These are phyloP conservation scores for Tolypocladium paradoxum DNA, from an alignment of 2,329 filamentous ascomycete genomes.

Conservation along the genomic window DNA sequence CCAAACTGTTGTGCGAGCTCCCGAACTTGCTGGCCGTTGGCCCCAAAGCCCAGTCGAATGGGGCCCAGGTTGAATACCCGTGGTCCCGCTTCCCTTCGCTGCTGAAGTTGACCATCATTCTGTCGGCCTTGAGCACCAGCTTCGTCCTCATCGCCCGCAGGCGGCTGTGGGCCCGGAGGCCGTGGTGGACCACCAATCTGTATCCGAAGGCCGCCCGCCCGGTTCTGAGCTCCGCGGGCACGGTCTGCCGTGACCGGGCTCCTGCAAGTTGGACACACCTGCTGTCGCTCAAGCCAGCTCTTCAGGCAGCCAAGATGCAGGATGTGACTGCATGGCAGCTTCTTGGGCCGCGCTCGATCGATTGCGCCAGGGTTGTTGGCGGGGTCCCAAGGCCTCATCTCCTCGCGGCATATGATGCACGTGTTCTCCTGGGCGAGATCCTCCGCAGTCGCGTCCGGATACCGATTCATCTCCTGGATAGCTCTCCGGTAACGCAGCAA, in stretches of 20 bases:
- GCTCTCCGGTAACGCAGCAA: conserved; percentile 85
- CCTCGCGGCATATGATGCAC: conserved; percentile 95
- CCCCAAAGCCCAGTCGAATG: conserved; percentile 65
- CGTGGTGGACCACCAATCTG: conserved; percentile 15
- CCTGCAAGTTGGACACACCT: conserved; percentile 92
- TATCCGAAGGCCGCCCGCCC: conserved; percentile 18
- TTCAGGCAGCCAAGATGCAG: conserved; percentile 89
- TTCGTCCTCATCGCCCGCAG: conserved; percentile 4
- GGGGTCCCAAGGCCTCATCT: conserved; percentile 74
- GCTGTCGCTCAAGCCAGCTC: conserved; percentile 94
- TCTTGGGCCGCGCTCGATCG: conserved; percentile 82
- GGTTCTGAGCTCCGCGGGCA: conserved; percentile 14
- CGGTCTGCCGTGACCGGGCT: conserved; percentile 50
- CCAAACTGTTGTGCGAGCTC: conserved; percentile 57
- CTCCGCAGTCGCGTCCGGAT: conserved; percentile 80
- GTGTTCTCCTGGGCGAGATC: conserved; percentile 81
- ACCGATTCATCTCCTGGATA: conserved; percentile 87
- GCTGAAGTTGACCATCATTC: conserved; percentile 9
- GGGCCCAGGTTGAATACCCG: conserved; percentile 65
- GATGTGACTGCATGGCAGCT: conserved; percentile 91
- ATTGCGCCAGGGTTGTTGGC: conserved; percentile 53
- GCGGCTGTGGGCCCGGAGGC: conserved; percentile 5
- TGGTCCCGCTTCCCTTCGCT: conserved; percentile 27
- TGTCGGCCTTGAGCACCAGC: conserved; percentile 4
- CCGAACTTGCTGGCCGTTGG: conserved; percentile 54